Evolutionary conservation across 352 stramenopile genomes (phyloP).

Genomic region (Globisporangium cystogenes): DNA sequence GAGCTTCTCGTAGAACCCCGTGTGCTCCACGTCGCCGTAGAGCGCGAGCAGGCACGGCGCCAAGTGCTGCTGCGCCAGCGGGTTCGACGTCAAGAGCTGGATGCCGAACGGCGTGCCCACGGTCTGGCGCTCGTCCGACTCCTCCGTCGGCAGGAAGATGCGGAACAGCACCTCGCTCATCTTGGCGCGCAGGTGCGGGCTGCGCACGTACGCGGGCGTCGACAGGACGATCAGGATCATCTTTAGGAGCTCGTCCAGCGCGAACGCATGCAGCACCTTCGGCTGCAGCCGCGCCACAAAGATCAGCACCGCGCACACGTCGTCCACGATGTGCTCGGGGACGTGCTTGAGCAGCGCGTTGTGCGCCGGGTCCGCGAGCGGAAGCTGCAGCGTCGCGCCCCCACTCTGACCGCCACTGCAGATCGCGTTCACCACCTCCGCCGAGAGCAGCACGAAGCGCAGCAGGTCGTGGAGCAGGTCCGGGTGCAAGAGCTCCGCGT

Average conservation of each 20-base stretch:
- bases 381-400: slow-evolving; percentile 25
- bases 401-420: slow-evolving; percentile 23
- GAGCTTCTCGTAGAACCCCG: slow-evolving; percentile 98
- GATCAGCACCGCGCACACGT: slow-evolving; percentile 91
- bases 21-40: slow-evolving; percentile 98
- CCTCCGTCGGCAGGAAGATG: slow-evolving; percentile 91
- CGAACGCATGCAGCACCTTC: slow-evolving; percentile 77
- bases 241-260: slow-evolving; percentile 86
- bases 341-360: slow-evolving; percentile 67
- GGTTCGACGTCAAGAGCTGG: slow-evolving; percentile 57
- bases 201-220: slow-evolving; percentile 78
- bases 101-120: slow-evolving; percentile 38
- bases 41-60: slow-evolving; percentile 95
- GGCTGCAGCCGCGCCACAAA: slow-evolving; percentile 87
- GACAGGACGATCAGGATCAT: slow-evolving; percentile 92
- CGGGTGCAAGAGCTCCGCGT: slow-evolving; percentile 71
- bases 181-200: slow-evolving; percentile 93
- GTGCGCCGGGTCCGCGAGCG: slow-evolving; percentile 18
- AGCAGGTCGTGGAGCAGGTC: slow-evolving; percentile 77
- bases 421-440: slow-evolving; percentile 47
- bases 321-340: slow-evolving; percentile 95
- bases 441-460: slow-evolving; percentile 66
- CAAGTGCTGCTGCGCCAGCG: slow-evolving; percentile 79
- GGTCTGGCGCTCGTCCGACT: slow-evolving; percentile 72
- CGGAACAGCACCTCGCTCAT: slow-evolving; percentile 96